These are phyloP conservation scores for Rutstroemia sp. DNA, from an alignment of 2,329 filamentous ascomycete species.

Conservation along the genomic window DNA sequence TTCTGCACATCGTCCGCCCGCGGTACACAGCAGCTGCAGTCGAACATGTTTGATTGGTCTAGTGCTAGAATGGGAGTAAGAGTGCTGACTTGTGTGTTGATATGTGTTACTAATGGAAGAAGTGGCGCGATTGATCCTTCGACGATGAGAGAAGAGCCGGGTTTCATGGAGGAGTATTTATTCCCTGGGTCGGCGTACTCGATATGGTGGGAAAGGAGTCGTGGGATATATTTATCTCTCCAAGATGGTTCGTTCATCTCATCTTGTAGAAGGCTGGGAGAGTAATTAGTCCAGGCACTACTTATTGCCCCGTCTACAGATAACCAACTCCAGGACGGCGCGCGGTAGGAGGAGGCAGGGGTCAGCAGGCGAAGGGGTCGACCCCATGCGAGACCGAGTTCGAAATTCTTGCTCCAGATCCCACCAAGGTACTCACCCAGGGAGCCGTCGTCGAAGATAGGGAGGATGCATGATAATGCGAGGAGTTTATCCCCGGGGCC, in stretches of 20 bases:
- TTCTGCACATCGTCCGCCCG: not conserved
- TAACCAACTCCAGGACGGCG: not conserved
- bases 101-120: not conserved
- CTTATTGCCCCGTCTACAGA: not conserved
- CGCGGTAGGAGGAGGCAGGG: not conserved
- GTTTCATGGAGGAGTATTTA: not conserved
- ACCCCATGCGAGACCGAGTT: not conserved
- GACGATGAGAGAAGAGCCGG: not conserved
- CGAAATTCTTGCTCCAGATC: not conserved
- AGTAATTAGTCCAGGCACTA: not conserved
- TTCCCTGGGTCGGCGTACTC: not conserved
- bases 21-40: not conserved
- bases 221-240: not conserved
- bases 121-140: not conserved
- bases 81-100: not conserved
- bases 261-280: not conserved
- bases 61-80: not conserved
- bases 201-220: not conserved
- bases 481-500: not conserved
- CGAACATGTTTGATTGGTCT: not conserved
- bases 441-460: not conserved
- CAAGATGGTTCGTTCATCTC: too few species aligned
- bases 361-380: not conserved
- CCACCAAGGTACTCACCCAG: not conserved
- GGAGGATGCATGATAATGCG: not conserved